Evolutionary conservation across 2,329 filamentous ascomycete genomes (phyloP).

Genomic region (Pseudonectria buxi): DNA sequence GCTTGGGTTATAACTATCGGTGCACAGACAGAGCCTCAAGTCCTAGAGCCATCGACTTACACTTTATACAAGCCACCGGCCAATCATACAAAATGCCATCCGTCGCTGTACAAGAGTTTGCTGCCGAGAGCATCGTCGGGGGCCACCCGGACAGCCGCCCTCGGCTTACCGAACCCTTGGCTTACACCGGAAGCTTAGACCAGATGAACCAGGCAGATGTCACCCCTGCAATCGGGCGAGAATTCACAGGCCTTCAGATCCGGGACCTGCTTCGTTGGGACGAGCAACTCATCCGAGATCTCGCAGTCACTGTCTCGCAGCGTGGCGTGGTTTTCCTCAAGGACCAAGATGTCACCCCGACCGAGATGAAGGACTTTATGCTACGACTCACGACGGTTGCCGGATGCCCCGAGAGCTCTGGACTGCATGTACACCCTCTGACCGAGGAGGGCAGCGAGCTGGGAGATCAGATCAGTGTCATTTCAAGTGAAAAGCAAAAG

Average conservation of each 20-base stretch:
- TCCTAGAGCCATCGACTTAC: slow-evolving; percentile 7
- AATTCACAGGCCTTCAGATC: slow-evolving; percentile 35
- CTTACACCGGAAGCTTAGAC: slow-evolving; percentile 36
- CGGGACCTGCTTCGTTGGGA: slow-evolving; percentile 27
- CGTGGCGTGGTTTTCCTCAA: slow-evolving; percentile 33
- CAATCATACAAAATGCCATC: slow-evolving; percentile 29
- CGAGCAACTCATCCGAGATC: slow-evolving; percentile 45
- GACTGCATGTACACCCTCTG: slow-evolving; percentile 48
- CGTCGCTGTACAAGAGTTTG: slow-evolving; percentile 6
- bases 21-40: slow-evolving; percentile 1
- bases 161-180: slow-evolving; percentile 27
- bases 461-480: slow-evolving; percentile 50
- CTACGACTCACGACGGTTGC: slow-evolving; percentile 26
- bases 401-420: slow-evolving; percentile 38
- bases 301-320: slow-evolving; percentile 43
- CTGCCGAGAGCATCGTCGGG: slow-evolving; percentile 21
- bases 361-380: slow-evolving; percentile 33
- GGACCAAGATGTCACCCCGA: slow-evolving; percentile 29
- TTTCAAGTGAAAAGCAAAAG: slow-evolving; percentile 49
- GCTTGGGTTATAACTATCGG: neutral
- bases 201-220: slow-evolving; percentile 30
- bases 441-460: slow-evolving; percentile 46
- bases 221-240: slow-evolving; percentile 45
- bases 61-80: slow-evolving; percentile 1
- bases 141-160: slow-evolving; percentile 24